A percentile compares a stretch with the other conserved stretches of the same genome.
phyloP scores from a whole-genome alignment of 2,329 filamentous ascomycete species.

The Pyricularia pennisetigena region DNA sequence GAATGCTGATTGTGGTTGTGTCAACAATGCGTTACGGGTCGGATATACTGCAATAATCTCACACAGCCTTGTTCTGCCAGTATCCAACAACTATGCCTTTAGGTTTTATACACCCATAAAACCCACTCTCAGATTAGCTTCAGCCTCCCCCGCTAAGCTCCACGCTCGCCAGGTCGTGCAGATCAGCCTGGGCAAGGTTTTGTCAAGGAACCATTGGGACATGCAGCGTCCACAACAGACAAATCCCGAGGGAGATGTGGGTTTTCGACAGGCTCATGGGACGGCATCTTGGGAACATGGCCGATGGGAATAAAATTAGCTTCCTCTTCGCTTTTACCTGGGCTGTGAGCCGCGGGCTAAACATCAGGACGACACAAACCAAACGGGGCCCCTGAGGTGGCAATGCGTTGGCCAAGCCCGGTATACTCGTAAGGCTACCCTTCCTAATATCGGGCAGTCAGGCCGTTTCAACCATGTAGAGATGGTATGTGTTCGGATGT shows the following conservation, averaged over 20 bases:
- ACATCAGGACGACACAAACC: neutral
- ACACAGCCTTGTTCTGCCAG: neutral
- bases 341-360: neutral
- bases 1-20: neutral
- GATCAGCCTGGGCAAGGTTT: neutral
- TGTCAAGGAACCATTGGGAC: neutral
- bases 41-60: too few species aligned
- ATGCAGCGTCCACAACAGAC: neutral
- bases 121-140: neutral
- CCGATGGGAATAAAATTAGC: neutral
- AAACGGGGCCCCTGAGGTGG: neutral
- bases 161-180: neutral
- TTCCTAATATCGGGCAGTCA: neutral
- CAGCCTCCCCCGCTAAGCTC: neutral
- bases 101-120: neutral
- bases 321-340: neutral
- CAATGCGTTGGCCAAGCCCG: neutral
- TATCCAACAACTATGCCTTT: too few species aligned
- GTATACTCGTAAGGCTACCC: neutral
- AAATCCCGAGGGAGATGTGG: neutral
- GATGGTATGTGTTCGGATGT: neutral
- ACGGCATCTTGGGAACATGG: neutral
- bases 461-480: neutral
- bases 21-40: neutral
- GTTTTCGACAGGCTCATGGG: neutral